Evolutionary conservation across 352 stramenopile genomes (phyloP).

Genomic region (Phytophthora syringae): DNA sequence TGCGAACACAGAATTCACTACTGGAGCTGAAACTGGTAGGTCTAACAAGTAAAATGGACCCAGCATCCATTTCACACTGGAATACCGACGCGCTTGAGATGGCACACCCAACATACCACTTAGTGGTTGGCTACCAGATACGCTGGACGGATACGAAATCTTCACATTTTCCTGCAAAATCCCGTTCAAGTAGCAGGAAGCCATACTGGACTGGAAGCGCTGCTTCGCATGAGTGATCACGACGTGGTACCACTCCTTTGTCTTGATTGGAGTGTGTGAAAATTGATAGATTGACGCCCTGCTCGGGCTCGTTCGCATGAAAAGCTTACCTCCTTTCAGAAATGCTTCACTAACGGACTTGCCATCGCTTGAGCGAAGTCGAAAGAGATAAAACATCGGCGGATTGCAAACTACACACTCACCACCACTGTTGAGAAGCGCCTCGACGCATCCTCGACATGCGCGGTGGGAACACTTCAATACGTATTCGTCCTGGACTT

Average conservation of each 20-base stretch:
- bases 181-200: constrained; percentile 68
- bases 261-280: constrained; percentile 49
- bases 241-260: constrained; percentile 56
- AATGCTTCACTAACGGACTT: constrained; percentile 78
- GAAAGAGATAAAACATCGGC: constrained; percentile 75
- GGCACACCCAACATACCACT: constrained; percentile 67
- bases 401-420: constrained; percentile 80
- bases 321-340: constrained; percentile 66
- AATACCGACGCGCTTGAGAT: constrained; percentile 51
- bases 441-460: constrained; percentile 64
- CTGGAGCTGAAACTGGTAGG: constrained; percentile 49
- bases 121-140: constrained; percentile 57
- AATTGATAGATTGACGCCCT: constrained; percentile 63
- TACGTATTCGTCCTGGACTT: constrained; percentile 52
- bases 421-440: constrained; percentile 55
- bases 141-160: constrained; percentile 69
- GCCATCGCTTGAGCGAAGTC: constrained; percentile 69
- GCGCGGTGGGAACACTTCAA: constrained; percentile 79
- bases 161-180: constrained; percentile 73
- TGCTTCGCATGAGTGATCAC: constrained; percentile 67
- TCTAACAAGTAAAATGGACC: constrained; percentile 75
- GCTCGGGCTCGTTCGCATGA: constrained; percentile 64
- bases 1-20: constrained; percentile 64
- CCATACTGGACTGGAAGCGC: constrained; percentile 74
- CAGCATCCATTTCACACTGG: constrained; percentile 55